phyloP scores from a whole-genome alignment of 805 yeast species.

The Starmerella floris region DNA sequence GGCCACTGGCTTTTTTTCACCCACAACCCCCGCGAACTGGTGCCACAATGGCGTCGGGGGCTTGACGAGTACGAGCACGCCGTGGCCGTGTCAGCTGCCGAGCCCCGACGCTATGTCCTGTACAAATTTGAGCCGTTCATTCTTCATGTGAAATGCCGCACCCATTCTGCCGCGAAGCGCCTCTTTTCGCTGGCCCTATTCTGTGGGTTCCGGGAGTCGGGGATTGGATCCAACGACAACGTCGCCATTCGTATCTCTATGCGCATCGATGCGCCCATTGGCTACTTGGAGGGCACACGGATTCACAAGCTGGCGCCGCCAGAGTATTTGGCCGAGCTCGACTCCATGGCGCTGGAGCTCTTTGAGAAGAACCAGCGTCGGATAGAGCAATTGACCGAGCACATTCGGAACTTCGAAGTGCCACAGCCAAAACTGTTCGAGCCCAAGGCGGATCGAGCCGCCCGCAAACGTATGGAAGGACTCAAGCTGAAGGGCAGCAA shows the following conservation, averaged over 20 bases:
- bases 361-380: slow-evolving; percentile 54
- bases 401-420: slow-evolving; percentile 6
- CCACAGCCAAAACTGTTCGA: slow-evolving; percentile 31
- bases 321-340: slow-evolving; percentile 39
- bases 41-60: slow-evolving; percentile 24
- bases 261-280: slow-evolving; percentile 66
- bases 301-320: slow-evolving; percentile 37
- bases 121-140: slow-evolving; percentile 79
- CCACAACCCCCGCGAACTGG: slow-evolving; percentile 42
- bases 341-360: slow-evolving; percentile 45
- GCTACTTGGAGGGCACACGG: slow-evolving; percentile 32
- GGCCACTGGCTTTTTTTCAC: slow-evolving; percentile 76
- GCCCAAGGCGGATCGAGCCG: slow-evolving; percentile 41
- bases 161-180: slow-evolving; percentile 41
- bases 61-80: slow-evolving; percentile 17
- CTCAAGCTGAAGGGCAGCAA: neutral
- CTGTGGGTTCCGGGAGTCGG: slow-evolving; percentile 79
- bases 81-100: slow-evolving; percentile 2
- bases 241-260: slow-evolving; percentile 70
- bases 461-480: slow-evolving; percentile 10
- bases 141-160: slow-evolving; percentile 67
- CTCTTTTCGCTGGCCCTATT: slow-evolving; percentile 61
- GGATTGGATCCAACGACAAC: slow-evolving; percentile 63
- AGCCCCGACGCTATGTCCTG: slow-evolving; percentile 43
- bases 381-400: slow-evolving; percentile 33